Evolutionary conservation across 164 flowering plant species (phyloP).

Genomic region (Vitis cinerea): DNA sequence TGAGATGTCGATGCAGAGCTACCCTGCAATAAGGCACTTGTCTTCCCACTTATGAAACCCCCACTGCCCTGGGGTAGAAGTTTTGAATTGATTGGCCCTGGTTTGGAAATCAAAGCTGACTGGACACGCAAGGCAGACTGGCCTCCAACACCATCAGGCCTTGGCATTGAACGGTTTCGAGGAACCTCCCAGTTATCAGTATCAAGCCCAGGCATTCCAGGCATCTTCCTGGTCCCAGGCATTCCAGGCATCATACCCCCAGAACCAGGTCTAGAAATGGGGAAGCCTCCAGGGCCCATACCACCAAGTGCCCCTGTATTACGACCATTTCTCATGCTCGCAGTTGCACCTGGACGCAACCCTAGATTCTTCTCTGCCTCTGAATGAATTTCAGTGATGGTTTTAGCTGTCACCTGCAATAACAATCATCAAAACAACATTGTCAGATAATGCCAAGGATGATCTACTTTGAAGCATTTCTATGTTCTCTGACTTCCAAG

Average conservation of each 20-base stretch:
- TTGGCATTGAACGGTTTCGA: conserved; percentile 54
- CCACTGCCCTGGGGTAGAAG: conserved; percentile 69
- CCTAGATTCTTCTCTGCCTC: conserved; percentile 93
- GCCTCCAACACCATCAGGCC: conserved; percentile 27
- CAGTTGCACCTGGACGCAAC: conserved; percentile 84
- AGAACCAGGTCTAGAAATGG: conserved; percentile 46
- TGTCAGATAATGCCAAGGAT: too few relatives aligned
- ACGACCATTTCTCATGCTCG: conserved; percentile 66
- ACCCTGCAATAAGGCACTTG: conserved; percentile 68
- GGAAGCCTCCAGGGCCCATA: conserved; percentile 60
- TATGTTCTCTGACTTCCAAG: too few relatives aligned
- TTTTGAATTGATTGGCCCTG: conserved; percentile 41
- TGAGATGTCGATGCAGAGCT: conserved; percentile 35
- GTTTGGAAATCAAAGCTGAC: conserved; percentile 33
- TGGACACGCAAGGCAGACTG: conserved; percentile 35
- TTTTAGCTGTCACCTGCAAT: conserved; percentile 84
- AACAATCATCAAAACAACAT: not conserved
- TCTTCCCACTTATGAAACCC: conserved; percentile 45
- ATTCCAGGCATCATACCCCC: conserved; percentile 87
- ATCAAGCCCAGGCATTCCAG: conserved; percentile 73
- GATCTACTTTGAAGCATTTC: too few relatives aligned
- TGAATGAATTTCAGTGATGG: conserved; percentile 84
- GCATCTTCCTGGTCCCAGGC: conserved; percentile 71
- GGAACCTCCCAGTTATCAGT: conserved; percentile 80
- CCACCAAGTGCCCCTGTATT: conserved; percentile 45